Evolutionary conservation across 2,329 filamentous ascomycete genomes (phyloP).

Genomic region (Verticillium dahliae): DNA sequence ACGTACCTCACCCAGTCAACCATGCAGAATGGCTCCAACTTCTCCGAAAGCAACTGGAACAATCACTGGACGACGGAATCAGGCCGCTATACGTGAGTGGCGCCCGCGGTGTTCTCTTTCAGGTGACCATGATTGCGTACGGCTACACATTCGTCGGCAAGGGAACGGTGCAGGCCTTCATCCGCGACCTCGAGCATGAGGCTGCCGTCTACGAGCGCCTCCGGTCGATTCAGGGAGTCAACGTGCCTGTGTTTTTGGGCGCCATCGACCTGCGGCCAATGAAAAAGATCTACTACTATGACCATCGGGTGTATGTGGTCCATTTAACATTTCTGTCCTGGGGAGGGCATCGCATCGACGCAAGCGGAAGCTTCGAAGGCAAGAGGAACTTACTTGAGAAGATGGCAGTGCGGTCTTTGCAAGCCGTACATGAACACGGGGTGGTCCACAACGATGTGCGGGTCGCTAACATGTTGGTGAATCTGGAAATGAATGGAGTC

Average conservation of each 20-base stretch:
- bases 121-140: slow-evolving; percentile 29
- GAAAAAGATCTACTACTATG: slow-evolving; percentile 24
- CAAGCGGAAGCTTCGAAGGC: background rate
- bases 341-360: slow-evolving; percentile 16
- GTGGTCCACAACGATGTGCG: slow-evolving; percentile 20
- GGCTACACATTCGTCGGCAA: slow-evolving; percentile 38
- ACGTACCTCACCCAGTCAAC: slow-evolving; percentile 20
- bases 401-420: slow-evolving; percentile 11
- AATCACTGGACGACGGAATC: slow-evolving; percentile 22
- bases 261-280: slow-evolving; percentile 26
- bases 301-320: slow-evolving; percentile 22
- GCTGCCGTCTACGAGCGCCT: slow-evolving; percentile 27
- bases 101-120: slow-evolving; percentile 31
- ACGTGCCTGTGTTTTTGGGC: slow-evolving; percentile 31
- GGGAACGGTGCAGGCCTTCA: slow-evolving; percentile 24
- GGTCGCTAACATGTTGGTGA: slow-evolving; percentile 18
- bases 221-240: slow-evolving; percentile 21
- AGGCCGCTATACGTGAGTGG: slow-evolving; percentile 19
- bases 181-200: slow-evolving; percentile 27
- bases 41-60: slow-evolving; percentile 22
- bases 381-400: slow-evolving; percentile 4
- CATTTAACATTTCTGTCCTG: slow-evolving; percentile 27
- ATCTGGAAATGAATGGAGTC: slow-evolving; percentile 14
- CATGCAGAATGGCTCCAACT: slow-evolving; percentile 19
- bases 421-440: slow-evolving; percentile 15